Percentiles rank a stretch among this genome's conserved stretches.
Evolutionary conservation across 192 early-diverging fungal species (phyloP).

Genomic region (Lobosporangium transversale): DNA sequence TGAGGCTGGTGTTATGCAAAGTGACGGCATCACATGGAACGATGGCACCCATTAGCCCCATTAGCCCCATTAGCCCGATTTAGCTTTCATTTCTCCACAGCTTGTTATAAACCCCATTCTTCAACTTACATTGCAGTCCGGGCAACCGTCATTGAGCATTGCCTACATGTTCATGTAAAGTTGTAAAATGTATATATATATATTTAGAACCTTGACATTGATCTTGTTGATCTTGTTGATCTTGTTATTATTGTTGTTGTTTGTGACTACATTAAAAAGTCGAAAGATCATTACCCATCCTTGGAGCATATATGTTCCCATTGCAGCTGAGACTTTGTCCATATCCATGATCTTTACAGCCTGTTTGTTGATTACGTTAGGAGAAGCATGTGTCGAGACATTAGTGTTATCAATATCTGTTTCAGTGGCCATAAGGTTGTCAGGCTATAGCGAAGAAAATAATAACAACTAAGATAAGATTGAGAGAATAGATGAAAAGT

Average conservation of each 20-base stretch:
- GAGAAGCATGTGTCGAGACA: not conserved
- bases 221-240: no score
- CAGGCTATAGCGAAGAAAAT: no score
- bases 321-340: conserved; percentile 46
- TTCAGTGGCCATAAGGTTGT: not conserved
- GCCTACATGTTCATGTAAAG: no score
- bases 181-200: no score
- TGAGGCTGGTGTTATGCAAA: no score
- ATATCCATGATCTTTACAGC: conserved; percentile 17
- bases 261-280: not conserved
- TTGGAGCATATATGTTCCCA: conserved; percentile 48
- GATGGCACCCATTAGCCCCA: no score
- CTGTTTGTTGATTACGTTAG: not conserved
- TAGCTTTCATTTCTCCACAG: no score
- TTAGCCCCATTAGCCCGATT: no score
- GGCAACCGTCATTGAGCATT: conserved; percentile 44
- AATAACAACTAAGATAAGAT: not conserved
- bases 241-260: not conserved
- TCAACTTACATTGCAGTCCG: conserved; percentile 46
- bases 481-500: conserved; percentile 4
- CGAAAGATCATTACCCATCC: conserved; percentile 53
- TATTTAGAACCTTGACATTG: no score
- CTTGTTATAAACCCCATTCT: no score
- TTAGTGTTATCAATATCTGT: not conserved
- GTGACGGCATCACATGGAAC: no score